These are phyloP conservation scores for Ceratocystis diversiconidia DNA, from an alignment of 2,329 filamentous ascomycete genomes.

Conservation along the genomic window DNA sequence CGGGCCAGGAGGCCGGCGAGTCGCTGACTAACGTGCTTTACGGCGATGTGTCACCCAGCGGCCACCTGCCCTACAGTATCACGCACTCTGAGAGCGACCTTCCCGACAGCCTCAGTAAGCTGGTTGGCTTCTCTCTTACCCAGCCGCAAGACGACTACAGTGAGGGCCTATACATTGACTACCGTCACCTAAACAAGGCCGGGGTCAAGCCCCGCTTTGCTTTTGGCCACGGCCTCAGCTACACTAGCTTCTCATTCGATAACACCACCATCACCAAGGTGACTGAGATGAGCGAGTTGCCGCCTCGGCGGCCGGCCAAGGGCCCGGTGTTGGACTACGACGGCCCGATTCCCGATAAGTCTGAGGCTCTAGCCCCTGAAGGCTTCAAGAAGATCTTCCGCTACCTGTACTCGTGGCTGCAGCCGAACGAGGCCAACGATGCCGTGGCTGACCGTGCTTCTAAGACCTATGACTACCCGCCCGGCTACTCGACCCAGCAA, in stretches of 20 bases:
- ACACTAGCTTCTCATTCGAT: constrained; percentile 55
- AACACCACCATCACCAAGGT: constrained; percentile 35
- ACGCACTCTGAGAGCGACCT: constrained; percentile 57
- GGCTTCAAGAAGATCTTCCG: constrained; percentile 47
- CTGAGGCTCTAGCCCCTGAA: constrained; percentile 43
- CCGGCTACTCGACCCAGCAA: constrained; percentile 44
- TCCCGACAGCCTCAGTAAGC: constrained; percentile 38
- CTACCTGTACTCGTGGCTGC: constrained; percentile 57
- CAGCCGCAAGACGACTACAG: constrained; percentile 70
- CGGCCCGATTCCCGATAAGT: constrained; percentile 36
- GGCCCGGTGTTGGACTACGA: constrained; percentile 34
- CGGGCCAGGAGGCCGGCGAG: constrained; percentile 74
- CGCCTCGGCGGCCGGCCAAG: constrained; percentile 26
- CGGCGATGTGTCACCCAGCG: constrained; percentile 58
- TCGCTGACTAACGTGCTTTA: constrained; percentile 69
- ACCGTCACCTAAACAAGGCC: constrained; percentile 72
- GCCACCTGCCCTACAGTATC: constrained; percentile 79
- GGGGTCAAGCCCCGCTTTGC: constrained; percentile 63
- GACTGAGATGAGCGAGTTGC: constrained; percentile 30
- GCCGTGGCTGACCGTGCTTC: constrained; percentile 27
- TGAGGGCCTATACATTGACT: constrained; percentile 73
- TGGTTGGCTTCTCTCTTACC: constrained; percentile 34
- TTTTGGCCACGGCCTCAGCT: constrained; percentile 76
- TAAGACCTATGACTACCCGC: constrained; percentile 45
- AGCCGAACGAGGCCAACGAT: constrained; percentile 27